Evolutionary conservation across 2,329 filamentous ascomycete genomes (phyloP).

Genomic region (Helotiales sp.): DNA sequence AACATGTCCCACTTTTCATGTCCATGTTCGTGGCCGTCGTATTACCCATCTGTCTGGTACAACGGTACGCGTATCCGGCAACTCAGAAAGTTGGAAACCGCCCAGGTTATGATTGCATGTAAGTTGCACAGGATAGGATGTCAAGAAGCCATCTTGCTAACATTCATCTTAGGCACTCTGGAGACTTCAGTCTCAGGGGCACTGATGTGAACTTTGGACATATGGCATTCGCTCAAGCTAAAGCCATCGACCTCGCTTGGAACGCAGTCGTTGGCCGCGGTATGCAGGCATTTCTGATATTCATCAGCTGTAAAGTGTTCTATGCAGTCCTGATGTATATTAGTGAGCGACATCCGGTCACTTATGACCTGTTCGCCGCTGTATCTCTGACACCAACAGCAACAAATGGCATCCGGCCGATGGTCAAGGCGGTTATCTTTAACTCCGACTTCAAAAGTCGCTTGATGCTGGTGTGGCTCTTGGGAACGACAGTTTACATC

Average conservation of each 20-base stretch:
- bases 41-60: neutral
- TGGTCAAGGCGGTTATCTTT: neutral
- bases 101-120: slow-evolving; percentile 9
- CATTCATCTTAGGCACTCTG: neutral
- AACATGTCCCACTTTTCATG: neutral
- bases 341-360: neutral
- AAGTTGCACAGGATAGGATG: neutral
- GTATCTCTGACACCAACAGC: neutral
- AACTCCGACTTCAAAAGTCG: neutral
- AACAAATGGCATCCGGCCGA: neutral
- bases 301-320: slow-evolving; percentile 2
- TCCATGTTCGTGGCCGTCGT: neutral
- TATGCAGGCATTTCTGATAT: neutral
- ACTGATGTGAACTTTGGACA: slow-evolving; percentile 10
- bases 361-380: slow-evolving; percentile 7
- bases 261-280: slow-evolving; percentile 10
- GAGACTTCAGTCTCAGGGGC: slow-evolving; percentile 9
- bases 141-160: no score
- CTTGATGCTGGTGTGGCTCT: slow-evolving; percentile 6
- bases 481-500: slow-evolving; percentile 5
- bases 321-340: slow-evolving; percentile 3
- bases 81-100: slow-evolving; percentile 1
- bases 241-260: slow-evolving; percentile 8
- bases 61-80: neutral
- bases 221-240: slow-evolving; percentile 11